Evolutionary conservation across 768 basidiomycete genomes (phyloP).

Genomic region (Suillus brevipes): DNA sequence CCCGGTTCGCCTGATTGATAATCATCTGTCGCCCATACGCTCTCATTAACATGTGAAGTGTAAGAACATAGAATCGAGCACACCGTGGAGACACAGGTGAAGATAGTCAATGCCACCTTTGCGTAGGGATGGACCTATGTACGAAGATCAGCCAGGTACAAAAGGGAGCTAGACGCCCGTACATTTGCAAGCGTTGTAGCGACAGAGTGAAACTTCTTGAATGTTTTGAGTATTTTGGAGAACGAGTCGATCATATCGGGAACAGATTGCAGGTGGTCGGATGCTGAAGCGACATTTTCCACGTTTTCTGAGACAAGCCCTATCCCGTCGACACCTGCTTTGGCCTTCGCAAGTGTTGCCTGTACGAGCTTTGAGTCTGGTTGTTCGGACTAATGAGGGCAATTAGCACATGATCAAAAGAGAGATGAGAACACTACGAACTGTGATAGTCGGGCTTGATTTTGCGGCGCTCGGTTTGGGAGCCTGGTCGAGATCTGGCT

Average conservation of each 20-base stretch:
- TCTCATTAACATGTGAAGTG: rapidly evolving
- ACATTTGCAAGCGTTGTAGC: neutral
- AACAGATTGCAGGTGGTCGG: neutral
- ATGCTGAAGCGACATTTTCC: no score
- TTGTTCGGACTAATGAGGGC: neutral
- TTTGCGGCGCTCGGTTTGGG: no score
- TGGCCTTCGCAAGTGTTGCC: neutral
- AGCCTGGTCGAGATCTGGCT: neutral
- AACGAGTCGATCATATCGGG: neutral
- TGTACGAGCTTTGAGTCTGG: neutral
- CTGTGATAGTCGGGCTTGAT: neutral
- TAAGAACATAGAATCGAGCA: no score
- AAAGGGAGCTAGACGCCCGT: neutral
- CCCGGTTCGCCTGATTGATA: neutral
- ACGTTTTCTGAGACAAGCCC: neutral
- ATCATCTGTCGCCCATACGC: neutral
- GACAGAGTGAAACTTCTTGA: neutral
- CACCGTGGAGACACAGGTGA: neutral
- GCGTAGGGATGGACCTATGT: neutral
- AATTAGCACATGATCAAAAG: neutral
- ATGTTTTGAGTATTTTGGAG: neutral
- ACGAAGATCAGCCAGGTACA: neutral
- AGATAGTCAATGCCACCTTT: neutral
- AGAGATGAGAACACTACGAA: neutral
- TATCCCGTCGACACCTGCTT: neutral